Evolutionary conservation across 139 green algal species (phyloP), one percentile per base, ranked within the genome.

Genomic region (Trebouxia sp.): DNA sequence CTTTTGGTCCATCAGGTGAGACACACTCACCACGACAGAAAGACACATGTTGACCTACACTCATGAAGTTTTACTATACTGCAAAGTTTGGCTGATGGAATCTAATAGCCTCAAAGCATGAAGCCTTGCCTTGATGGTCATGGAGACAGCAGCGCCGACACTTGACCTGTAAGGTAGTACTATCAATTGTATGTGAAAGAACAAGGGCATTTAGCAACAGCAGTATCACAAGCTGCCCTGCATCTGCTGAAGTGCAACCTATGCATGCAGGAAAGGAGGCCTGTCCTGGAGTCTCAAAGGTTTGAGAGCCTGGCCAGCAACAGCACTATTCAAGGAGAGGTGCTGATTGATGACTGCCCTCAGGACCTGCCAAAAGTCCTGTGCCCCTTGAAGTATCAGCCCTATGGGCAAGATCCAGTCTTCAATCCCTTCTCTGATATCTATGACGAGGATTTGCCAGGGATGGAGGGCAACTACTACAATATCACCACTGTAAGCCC

Each of bases 401-500:
- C 74, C n/a, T 79, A 65, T 67, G 74, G 74, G 22, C 17, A 32
- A n/a, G 74, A 79, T 32, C 74, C 74, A 24, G 74, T 79, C 12
- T 79, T 79, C 28, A 79, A 79, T 47, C 74, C 74, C 30, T 43
- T 79, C 47, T 65, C 42, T 38, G 47, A 30, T 30, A 79, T 79
- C 42, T 79, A 48, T 43, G 45, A 79, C 22, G 26, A 53, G 6
- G 32, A 20, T n/a, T 26, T 79, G 47, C 42, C 74, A 47, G 74
- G 74, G n/a, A 15, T 79, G 74, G 42, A 79, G 17, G 42, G 20
- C 30, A 53, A 79, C n/a, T 79, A 79, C 47, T 79, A 79, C 47
- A 79, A 79, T 30, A 79, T 42, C 28, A 65, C 47, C 15, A 55
- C 48, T 17, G 74, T 79, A 24, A 14, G 74, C 3, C 8, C 4